These are phyloP conservation scores for Dentipellis sp. DNA, from an alignment of 768 basidiomycete genomes.

Conservation along the genomic window DNA sequence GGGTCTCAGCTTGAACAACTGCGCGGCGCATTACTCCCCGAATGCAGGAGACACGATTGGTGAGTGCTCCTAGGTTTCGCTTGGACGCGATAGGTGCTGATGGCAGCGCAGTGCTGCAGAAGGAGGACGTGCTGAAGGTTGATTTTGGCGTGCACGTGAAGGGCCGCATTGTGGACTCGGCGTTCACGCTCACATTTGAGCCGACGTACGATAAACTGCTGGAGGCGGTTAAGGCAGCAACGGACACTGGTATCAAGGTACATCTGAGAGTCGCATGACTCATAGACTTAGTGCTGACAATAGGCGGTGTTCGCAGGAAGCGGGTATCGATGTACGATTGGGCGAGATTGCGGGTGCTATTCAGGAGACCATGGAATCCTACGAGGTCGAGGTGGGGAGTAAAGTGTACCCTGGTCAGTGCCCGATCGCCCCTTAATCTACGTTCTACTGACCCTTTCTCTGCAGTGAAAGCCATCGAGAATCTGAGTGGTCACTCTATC, in stretches of 20 bases:
- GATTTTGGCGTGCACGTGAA: slow-evolving; percentile 97
- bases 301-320: slow-evolving; percentile 48
- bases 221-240: slow-evolving; percentile 90
- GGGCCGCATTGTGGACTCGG: slow-evolving; percentile 92
- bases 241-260: slow-evolving; percentile 84
- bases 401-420: slow-evolving; percentile 68
- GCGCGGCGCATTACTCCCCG: slow-evolving; percentile 94
- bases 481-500: slow-evolving; percentile 93
- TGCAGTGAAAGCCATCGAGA: slow-evolving; percentile 86
- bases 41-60: slow-evolving; percentile 86
- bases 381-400: slow-evolving; percentile 89
- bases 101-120: slow-evolving; percentile 52
- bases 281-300: no score
- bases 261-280: slow-evolving; percentile 9
- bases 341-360: slow-evolving; percentile 88
- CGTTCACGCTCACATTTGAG: slow-evolving; percentile 87
- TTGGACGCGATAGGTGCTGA: neutral
- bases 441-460: slow-evolving; percentile 9
- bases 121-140: slow-evolving; percentile 89
- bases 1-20: slow-evolving; percentile 86
- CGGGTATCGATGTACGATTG: slow-evolving; percentile 90
- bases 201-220: slow-evolving; percentile 84
- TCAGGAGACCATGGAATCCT: slow-evolving; percentile 98
- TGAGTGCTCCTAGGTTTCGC: slow-evolving; percentile 26
- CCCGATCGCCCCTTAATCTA: neutral